A percentile compares a stretch with the other conserved stretches of the same genome.
These are phyloP conservation scores for Curvularia sp. DNA, from an alignment of 2,329 filamentous ascomycete species.

Conservation along the genomic window DNA sequence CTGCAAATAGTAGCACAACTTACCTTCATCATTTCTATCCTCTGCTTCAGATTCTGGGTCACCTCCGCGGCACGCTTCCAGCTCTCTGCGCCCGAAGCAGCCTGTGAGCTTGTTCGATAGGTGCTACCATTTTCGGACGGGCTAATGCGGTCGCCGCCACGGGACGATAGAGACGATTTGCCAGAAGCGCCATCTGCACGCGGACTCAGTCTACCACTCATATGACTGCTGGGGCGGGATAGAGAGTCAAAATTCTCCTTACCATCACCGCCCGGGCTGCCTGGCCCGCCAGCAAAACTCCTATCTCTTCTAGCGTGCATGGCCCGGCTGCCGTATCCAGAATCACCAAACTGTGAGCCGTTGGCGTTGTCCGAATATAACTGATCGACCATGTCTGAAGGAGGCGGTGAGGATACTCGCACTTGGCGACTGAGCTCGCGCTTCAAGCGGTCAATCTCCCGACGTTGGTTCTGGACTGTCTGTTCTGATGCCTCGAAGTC, in stretches of 20 bases:
- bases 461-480: conserved; percentile 79
- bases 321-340: conserved; percentile 51
- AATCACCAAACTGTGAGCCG: conserved; percentile 47
- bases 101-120: conserved; percentile 37
- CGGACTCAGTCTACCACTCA: conserved; percentile 52
- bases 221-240: conserved; percentile 42
- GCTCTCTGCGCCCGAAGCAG: conserved; percentile 68
- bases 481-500: conserved; percentile 90
- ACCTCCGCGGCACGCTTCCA: conserved; percentile 98
- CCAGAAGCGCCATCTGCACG: conserved; percentile 43
- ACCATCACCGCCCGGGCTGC: conserved; percentile 52
- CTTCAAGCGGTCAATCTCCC: conserved; percentile 93
- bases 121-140: conserved; percentile 36
- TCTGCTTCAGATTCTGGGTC: conserved; percentile 93
- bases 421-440: conserved; percentile 71
- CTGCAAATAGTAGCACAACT: conserved; percentile 26
- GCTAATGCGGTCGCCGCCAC: conserved; percentile 45
- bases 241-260: conserved; percentile 57
- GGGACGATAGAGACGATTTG: conserved; percentile 43
- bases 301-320: conserved; percentile 44
- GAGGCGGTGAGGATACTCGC: conserved; percentile 63
- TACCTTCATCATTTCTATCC: conserved; percentile 98
- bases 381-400: conserved; percentile 50
- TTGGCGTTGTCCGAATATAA: conserved; percentile 63
- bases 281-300: conserved; percentile 36